Conservation (phyloP, 2,329 filamentous ascomycete species). For the Aspergillus sp. region DNA sequence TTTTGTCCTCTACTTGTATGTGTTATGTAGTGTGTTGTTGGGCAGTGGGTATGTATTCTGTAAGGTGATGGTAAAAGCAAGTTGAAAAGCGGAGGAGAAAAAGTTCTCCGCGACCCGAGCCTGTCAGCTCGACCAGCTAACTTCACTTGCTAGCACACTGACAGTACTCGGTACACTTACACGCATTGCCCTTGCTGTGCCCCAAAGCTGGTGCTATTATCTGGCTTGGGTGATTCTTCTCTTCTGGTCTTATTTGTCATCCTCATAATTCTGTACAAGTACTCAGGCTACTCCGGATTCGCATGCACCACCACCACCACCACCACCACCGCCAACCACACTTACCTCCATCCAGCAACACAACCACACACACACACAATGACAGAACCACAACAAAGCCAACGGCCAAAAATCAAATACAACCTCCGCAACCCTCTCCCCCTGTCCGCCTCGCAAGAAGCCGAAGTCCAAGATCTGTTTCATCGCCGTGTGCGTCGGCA, state of each 20-base stretch:
- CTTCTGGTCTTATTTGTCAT: too few species aligned
- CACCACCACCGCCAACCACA: too few species aligned
- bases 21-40: too few species aligned
- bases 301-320: too few species aligned
- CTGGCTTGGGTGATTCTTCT: too few species aligned
- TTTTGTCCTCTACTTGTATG: not conserved
- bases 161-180: too few species aligned
- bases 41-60: not conserved
- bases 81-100: not conserved
- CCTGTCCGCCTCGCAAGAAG: conserved; percentile 71
- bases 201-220: too few species aligned
- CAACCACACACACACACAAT: not conserved
- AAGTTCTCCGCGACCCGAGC: not conserved
- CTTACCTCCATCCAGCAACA: too few species aligned
- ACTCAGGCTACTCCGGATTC: too few species aligned
- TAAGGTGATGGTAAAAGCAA: not conserved
- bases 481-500: conserved; percentile 67
- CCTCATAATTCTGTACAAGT: too few species aligned
- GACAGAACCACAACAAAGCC: conserved; percentile 12
- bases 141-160: too few species aligned
- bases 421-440: conserved; percentile 66
- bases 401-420: conserved; percentile 19
- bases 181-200: too few species aligned
- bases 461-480: conserved; percentile 72
- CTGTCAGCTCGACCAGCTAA: not conserved